phyloP scores from a whole-genome alignment of 164 flowering plant species.

The Magnolia kwangsiensis region DNA sequence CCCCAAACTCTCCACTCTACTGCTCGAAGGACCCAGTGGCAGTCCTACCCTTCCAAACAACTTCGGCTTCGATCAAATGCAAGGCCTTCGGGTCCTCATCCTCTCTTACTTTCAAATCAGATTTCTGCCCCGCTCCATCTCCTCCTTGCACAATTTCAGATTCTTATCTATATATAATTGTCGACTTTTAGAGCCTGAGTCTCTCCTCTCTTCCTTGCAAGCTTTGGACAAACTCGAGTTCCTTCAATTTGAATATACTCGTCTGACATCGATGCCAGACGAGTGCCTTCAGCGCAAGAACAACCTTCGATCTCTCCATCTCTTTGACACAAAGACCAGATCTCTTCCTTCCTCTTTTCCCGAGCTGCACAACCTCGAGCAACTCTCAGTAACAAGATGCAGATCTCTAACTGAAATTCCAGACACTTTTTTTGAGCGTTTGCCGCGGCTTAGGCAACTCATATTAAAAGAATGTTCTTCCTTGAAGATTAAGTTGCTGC shows the following conservation, averaged over 20 bases:
- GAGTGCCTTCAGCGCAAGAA: not conserved
- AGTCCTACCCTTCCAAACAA: not conserved
- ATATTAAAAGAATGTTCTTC: not conserved
- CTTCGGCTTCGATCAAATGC: not conserved
- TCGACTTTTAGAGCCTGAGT: not conserved
- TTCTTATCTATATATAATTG: not conserved
- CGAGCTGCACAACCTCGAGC: not conserved
- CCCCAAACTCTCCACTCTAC: not conserved
- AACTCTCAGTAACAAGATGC: not conserved
- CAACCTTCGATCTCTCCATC: not conserved
- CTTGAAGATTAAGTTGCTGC: not conserved
- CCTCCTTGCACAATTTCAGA: not conserved
- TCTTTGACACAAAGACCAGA: not conserved
- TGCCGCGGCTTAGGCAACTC: not conserved
- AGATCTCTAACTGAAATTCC: not conserved
- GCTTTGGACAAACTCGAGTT: not conserved
- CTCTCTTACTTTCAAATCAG: not conserved
- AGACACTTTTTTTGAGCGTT: not conserved
- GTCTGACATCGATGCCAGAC: not conserved
- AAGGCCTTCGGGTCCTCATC: not conserved
- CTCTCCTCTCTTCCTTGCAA: not conserved
- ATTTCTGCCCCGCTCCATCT: not conserved
- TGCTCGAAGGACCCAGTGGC: not conserved
- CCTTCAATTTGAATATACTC: not conserved
- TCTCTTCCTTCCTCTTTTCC: not conserved